Percentiles rank a stretch among this genome's conserved stretches.
These are phyloP conservation scores for Candida morakotiae DNA, from an alignment of 805 yeast genomes.

Conservation along the genomic window DNA sequence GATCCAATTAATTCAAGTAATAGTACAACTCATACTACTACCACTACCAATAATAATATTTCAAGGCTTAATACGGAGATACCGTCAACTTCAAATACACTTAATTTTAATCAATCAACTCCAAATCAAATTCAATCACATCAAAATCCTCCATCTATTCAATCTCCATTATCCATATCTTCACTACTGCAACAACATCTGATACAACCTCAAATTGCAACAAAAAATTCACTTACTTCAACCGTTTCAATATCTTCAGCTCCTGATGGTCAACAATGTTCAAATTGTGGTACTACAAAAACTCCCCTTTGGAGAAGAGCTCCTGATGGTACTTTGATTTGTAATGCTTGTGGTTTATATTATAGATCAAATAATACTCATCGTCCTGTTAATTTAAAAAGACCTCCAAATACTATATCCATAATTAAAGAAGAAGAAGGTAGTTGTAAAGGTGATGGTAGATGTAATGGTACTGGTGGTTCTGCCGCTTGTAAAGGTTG, in stretches of 20 bases:
- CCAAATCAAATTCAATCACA: not conserved
- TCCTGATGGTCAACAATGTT: constrained; percentile 43
- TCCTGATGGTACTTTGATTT: constrained; percentile 50
- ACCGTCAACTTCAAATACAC: constrained; percentile 1
- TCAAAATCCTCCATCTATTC: not conserved
- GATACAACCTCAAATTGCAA: not conserved
- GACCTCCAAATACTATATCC: constrained; percentile 49
- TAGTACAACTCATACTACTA: not conserved
- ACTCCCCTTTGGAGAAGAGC: constrained; percentile 60
- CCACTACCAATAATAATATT: not conserved
- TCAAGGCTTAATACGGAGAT: constrained; percentile 1
- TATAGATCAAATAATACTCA: constrained; percentile 56
- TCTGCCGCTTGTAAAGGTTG: constrained; percentile 75
- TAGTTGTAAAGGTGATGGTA: constrained; percentile 70
- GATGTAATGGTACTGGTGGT: constrained; percentile 88
- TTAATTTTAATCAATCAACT: too few species aligned
- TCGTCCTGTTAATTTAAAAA: constrained; percentile 62
- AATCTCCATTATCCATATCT: not conserved
- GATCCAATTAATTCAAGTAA: too few species aligned
- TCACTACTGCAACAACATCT: too few species aligned
- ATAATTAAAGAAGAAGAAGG: constrained; percentile 45
- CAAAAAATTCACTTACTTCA: not conserved
- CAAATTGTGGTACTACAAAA: constrained; percentile 52
- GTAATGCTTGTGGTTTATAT: constrained; percentile 61
- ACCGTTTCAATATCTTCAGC: not conserved